Conservation (phyloP, 2,329 filamentous ascomycete genomes). For the Sarocladium strictum region DNA sequence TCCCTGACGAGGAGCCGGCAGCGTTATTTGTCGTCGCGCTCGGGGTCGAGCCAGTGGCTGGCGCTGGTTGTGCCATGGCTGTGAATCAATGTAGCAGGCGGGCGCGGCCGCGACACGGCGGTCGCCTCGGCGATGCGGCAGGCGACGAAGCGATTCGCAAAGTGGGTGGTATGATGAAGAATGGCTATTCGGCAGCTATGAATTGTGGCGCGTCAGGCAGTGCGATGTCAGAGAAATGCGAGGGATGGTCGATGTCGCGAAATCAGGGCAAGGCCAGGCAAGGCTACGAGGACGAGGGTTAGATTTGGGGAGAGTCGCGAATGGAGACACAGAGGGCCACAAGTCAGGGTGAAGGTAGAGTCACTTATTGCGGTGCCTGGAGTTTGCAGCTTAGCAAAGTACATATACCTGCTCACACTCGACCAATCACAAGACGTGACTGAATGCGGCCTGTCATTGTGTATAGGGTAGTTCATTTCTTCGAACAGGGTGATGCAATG, state of each 20-base stretch:
- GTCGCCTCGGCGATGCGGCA: slow-evolving; percentile 6
- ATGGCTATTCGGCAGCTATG: not conserved
- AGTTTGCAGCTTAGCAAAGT: not conserved
- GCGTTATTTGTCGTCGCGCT: slow-evolving; percentile 22
- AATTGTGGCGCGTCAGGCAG: not conserved
- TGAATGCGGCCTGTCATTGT: not conserved
- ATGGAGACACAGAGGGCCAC: not conserved
- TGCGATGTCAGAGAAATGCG: not conserved
- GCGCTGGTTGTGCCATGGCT: slow-evolving; percentile 36
- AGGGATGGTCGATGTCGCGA: not conserved
- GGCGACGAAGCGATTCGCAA: not conserved
- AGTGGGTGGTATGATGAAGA: not conserved
- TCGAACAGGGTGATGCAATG: no score
- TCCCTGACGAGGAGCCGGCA: slow-evolving; percentile 18
- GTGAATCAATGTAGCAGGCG: slow-evolving; percentile 3
- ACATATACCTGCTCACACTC: not conserved
- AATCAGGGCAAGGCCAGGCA: not conserved
- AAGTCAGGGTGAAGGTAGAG: slow-evolving; percentile 3
- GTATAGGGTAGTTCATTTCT: not conserved
- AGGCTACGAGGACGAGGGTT: slow-evolving; percentile 4
- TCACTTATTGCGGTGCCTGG: not conserved
- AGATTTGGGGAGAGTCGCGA: slow-evolving; percentile 7
- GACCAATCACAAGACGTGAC: not conserved
- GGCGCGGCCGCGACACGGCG: slow-evolving; percentile 8
- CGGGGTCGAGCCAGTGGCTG: slow-evolving; percentile 26